Conservation (phyloP, 331 rosid species). For the Rosa hybrid region DNA sequence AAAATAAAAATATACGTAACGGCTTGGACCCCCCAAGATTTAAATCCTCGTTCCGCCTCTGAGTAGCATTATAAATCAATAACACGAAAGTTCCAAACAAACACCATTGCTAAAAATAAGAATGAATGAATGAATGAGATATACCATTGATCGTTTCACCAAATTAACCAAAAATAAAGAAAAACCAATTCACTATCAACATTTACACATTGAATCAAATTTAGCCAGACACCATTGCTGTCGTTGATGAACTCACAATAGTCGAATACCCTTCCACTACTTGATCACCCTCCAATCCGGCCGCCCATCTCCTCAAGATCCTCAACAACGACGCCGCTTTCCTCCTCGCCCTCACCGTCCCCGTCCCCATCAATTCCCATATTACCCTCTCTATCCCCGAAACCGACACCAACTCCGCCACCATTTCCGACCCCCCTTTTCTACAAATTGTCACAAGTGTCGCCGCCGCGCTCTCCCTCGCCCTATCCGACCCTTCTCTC, state of each 20-base stretch:
- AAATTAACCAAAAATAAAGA: background rate
- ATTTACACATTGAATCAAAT: conserved; percentile 4
- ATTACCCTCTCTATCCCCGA: conserved; percentile 73
- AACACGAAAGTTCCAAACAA: too few relatives aligned
- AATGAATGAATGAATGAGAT: background rate
- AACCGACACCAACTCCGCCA: conserved; percentile 67
- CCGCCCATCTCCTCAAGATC: conserved; percentile 84
- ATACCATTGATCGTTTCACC: background rate
- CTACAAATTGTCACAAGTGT: conserved; percentile 76
- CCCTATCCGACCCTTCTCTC: conserved; percentile 78
- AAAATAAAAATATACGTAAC: too few relatives aligned
- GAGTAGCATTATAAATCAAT: too few relatives aligned
- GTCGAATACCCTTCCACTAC: conserved; percentile 37
- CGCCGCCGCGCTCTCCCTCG: conserved; percentile 90
- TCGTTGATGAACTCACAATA: conserved; percentile 30
- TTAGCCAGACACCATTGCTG: conserved; percentile 5
- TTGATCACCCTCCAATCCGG: conserved; percentile 52
- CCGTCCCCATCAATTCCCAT: conserved; percentile 88
- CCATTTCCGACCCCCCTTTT: conserved; percentile 80
- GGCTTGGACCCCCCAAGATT: too few relatives aligned
- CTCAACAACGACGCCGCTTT: conserved; percentile 82
- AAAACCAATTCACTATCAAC: background rate
- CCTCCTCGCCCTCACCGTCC: conserved; percentile 66
- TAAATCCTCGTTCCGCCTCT: too few relatives aligned
- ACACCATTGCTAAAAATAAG: background rate